Evolutionary conservation across 176 grass and related monocot genomes (phyloP).

Genomic region (Phragmites australis): DNA sequence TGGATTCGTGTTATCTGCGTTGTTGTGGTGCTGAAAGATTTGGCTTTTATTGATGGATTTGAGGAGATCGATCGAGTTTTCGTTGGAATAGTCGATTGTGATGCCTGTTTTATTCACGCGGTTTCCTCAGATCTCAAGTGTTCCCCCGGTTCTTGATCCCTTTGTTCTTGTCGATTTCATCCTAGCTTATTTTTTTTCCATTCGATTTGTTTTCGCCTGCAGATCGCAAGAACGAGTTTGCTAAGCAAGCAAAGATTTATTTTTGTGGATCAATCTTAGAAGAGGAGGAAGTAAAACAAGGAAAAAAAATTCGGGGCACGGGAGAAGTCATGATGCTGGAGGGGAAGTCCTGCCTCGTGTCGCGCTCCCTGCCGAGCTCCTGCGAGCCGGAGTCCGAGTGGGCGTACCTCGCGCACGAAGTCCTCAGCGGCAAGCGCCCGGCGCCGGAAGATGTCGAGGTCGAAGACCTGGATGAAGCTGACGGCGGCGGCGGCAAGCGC

Average conservation of each 20-base stretch:
- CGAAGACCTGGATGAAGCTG: slow-evolving; percentile 42
- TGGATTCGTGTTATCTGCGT: slow-evolving; percentile 1
- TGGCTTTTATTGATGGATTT: not conserved
- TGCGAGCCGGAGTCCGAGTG: slow-evolving; percentile 61
- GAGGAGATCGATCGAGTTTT: slow-evolving; percentile 37
- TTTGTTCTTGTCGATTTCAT: slow-evolving; percentile 30
- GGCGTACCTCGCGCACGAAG: slow-evolving; percentile 43
- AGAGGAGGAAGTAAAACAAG: slow-evolving; percentile 28
- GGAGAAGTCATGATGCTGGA: slow-evolving; percentile 67
- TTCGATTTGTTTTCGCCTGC: slow-evolving; percentile 23
- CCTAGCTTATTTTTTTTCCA: slow-evolving; percentile 7
- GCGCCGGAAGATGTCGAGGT: slow-evolving; percentile 44
- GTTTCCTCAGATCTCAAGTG: slow-evolving; percentile 34
- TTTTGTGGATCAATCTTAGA: slow-evolving; percentile 29
- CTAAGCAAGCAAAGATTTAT: slow-evolving; percentile 23
- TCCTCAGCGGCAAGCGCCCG: slow-evolving; percentile 59
- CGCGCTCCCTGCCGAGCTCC: slow-evolving; percentile 58
- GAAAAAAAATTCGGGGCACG: slow-evolving; percentile 4
- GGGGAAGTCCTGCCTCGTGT: slow-evolving; percentile 58
- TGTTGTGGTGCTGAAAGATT: slow-evolving; percentile 6
- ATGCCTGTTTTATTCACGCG: slow-evolving; percentile 8
- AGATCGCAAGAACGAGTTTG: slow-evolving; percentile 33
- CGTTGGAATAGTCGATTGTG: slow-evolving; percentile 37
- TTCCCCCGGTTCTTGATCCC: slow-evolving; percentile 24
- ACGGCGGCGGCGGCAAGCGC: slow-evolving; percentile 46